These are phyloP conservation scores for Cutaneotrichosporon cyanovorans DNA, from an alignment of 1,284 basidiomycete species.

Conservation along the genomic window DNA sequence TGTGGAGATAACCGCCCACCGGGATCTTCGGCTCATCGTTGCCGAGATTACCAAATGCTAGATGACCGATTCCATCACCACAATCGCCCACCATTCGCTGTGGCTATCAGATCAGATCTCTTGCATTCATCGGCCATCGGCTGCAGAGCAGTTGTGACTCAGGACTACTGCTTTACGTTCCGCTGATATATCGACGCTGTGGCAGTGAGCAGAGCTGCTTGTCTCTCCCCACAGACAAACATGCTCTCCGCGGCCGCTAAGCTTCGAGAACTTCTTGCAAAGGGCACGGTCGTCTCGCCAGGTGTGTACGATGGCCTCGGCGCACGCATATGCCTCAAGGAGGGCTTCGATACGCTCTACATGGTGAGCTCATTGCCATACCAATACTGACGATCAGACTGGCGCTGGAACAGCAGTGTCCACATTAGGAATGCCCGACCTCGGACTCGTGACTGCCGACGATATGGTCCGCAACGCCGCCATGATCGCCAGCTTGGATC, in stretches of 20 bases:
- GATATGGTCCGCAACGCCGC: constrained; percentile 60
- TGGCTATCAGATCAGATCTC: no score
- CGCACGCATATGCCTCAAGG: constrained; percentile 66
- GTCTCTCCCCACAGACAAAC: not conserved
- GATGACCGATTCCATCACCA: no score
- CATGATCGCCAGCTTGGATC: constrained; percentile 57
- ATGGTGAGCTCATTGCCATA: constrained; percentile 41
- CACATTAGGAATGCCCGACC: constrained; percentile 65
- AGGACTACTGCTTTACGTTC: no score
- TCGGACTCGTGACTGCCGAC: constrained; percentile 70
- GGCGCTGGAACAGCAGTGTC: constrained; percentile 71
- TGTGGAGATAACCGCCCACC: no score
- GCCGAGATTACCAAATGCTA: no score
- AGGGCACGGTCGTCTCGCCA: constrained; percentile 45
- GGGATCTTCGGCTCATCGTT: no score
- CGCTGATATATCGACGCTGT: no score
- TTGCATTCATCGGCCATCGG: no score
- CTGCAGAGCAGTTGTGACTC: no score
- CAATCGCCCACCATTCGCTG: no score
- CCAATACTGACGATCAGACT: constrained; percentile 26
- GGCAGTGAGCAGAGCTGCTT: no score
- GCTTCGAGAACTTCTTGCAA: constrained; percentile 3
- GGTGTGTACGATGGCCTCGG: constrained; percentile 76
- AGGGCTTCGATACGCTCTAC: constrained; percentile 57
- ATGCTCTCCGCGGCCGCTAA: constrained; percentile 1